phyloP scores from a whole-genome alignment of 2,329 filamentous ascomycete species.

The Corynespora cassiicola region DNA sequence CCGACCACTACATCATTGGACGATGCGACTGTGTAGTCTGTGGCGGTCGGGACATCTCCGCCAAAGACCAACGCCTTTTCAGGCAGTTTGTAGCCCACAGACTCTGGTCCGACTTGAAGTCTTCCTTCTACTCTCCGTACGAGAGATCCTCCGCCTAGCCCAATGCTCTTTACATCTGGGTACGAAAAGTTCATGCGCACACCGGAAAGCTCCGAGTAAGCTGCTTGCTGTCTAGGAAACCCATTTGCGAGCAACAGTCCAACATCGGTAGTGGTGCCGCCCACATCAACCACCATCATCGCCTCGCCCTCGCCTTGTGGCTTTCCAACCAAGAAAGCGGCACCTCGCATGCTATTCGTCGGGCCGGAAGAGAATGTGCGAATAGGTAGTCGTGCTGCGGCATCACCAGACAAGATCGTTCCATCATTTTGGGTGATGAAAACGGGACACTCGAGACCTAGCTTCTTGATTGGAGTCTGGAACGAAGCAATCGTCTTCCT shows the following conservation, averaged over 20 bases:
- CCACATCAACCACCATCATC: conserved; percentile 70
- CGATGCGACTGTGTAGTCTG: conserved; percentile 58
- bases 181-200: conserved; percentile 65
- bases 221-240: conserved; percentile 68
- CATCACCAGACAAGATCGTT: conserved; percentile 54
- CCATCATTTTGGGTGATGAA: conserved; percentile 62
- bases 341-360: conserved; percentile 61
- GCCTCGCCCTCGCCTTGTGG: conserved; percentile 46
- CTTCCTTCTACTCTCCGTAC: conserved; percentile 50
- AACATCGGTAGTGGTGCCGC: conserved; percentile 71
- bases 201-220: conserved; percentile 67
- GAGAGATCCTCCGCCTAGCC: conserved; percentile 65
- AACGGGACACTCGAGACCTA: conserved; percentile 54
- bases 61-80: conserved; percentile 64
- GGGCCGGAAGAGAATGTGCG: conserved; percentile 60
- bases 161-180: conserved; percentile 65
- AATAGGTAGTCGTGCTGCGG: conserved; percentile 57
- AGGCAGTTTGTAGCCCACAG: conserved; percentile 65
- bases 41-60: conserved; percentile 64
- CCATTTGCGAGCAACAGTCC: conserved; percentile 67
- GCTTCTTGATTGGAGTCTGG: conserved; percentile 52
- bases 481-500: conserved; percentile 55
- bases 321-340: conserved; percentile 48
- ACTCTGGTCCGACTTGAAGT: conserved; percentile 65
- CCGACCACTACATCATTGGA: conserved; percentile 50